These are phyloP conservation scores for Fomitiporia mediterranea DNA, from an alignment of 1,284 basidiomycete genomes.

Conservation along the genomic window DNA sequence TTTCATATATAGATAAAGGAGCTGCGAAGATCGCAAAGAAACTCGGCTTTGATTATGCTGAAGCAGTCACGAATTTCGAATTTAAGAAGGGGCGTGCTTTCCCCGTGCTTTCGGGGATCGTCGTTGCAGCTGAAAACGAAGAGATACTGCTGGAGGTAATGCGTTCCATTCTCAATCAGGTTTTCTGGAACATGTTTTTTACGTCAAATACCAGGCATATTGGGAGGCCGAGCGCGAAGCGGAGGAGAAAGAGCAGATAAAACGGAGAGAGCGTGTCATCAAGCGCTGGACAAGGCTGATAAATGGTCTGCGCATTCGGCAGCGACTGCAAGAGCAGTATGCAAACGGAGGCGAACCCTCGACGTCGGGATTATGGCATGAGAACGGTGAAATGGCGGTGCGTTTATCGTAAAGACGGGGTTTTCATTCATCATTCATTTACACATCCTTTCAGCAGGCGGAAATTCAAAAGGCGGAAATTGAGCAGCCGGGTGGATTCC, in stretches of 20 bases:
- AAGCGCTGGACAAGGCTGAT: slow-evolving; percentile 89
- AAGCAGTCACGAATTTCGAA: slow-evolving; percentile 95
- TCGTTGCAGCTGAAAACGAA: slow-evolving; percentile 82
- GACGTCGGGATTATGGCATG: background rate
- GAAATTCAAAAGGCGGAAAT: slow-evolving; percentile 21
- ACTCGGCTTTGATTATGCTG: slow-evolving; percentile 86
- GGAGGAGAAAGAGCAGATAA: slow-evolving; percentile 71
- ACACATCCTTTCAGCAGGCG: slow-evolving; percentile 2
- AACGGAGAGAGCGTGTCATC: slow-evolving; percentile 76
- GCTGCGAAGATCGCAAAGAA: slow-evolving; percentile 85
- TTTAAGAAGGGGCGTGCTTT: slow-evolving; percentile 88
- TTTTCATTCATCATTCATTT: background rate
- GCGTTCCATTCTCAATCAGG: background rate
- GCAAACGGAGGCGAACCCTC: slow-evolving; percentile 34
- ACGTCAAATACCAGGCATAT: slow-evolving; percentile 56
- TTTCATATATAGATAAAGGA: slow-evolving; percentile 65
- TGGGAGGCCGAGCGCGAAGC: slow-evolving; percentile 77
- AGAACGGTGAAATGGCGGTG: slow-evolving; percentile 10
- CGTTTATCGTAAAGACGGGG: background rate
- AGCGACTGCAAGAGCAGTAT: slow-evolving; percentile 82
- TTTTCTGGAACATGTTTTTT: background rate
- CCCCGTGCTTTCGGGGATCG: slow-evolving; percentile 84
- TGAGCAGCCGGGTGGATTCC: slow-evolving; percentile 53
- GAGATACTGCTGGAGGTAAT: slow-evolving; percentile 71
- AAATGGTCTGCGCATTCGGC: slow-evolving; percentile 82